Conservation (phyloP, 176 grass and related monocot species). For the Zea luxurians region DNA sequence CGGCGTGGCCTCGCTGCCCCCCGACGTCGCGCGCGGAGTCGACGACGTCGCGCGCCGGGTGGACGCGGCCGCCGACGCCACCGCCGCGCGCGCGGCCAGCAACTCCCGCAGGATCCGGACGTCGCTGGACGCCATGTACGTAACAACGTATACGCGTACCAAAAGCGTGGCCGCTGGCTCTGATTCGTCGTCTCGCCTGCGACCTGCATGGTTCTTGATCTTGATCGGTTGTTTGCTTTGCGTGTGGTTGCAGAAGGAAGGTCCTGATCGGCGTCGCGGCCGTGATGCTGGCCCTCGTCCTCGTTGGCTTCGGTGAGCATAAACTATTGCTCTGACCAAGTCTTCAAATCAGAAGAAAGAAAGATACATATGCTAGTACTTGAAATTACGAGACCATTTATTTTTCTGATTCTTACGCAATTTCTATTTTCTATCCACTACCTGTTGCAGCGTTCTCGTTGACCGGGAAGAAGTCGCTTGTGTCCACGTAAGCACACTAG, state of each 20-base stretch:
- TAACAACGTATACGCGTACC: neutral
- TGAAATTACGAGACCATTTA: neutral
- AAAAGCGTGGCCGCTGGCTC: neutral
- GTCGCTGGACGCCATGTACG: conserved; percentile 55
- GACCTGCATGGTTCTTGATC: neutral
- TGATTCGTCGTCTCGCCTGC: neutral
- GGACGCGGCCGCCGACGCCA: conserved; percentile 39
- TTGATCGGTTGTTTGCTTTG: neutral
- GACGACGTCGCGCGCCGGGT: conserved; percentile 44
- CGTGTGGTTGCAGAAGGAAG: conserved; percentile 49
- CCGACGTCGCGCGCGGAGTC: conserved; percentile 36
- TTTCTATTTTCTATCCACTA: neutral
- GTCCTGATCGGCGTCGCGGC: conserved; percentile 52
- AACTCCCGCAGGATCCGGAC: conserved; percentile 66
- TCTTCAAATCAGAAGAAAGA: neutral
- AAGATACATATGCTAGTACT: neutral
- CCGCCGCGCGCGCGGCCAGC: conserved; percentile 45
- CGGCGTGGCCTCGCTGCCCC: conserved; percentile 21
- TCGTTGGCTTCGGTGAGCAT: conserved; percentile 75
- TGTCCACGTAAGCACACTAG: conserved; percentile 54
- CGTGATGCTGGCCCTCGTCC: conserved; percentile 55
- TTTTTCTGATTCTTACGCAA: neutral
- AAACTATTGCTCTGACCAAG: neutral
- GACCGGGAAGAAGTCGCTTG: conserved; percentile 48
- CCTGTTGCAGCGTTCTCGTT: conserved; percentile 64